Evolutionary conservation across 2,329 filamentous ascomycete species (phyloP).

Genomic region (Paracorniculantispora psalliotae): DNA sequence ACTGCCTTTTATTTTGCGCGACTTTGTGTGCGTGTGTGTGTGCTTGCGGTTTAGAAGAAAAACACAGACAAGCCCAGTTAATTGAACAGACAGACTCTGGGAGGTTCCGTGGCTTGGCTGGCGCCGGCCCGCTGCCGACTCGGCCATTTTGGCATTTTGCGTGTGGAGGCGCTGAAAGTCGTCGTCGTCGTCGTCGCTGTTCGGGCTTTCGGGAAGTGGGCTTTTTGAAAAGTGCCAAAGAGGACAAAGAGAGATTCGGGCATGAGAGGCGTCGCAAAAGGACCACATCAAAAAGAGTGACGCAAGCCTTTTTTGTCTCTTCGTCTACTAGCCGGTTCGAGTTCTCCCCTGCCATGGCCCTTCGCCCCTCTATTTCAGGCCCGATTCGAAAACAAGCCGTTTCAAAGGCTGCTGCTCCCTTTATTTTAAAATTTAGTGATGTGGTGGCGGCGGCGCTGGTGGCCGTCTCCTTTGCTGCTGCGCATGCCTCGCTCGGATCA

Average conservation of each 20-base stretch:
- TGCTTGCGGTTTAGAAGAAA: too few species aligned
- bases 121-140: constrained; percentile 6
- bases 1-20: too few species aligned
- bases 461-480: not conserved
- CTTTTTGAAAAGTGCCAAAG: too few species aligned
- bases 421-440: not conserved
- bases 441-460: not conserved
- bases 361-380: not conserved
- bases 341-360: not conserved
- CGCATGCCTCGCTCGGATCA: constrained; percentile 6
- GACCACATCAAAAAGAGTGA: constrained; percentile 2
- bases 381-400: not conserved
- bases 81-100: too few species aligned
- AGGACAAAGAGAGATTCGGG: too few species aligned
- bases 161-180: not conserved
- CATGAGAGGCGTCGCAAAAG: too few species aligned
- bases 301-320: constrained; percentile 12
- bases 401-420: not conserved
- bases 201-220: not conserved
- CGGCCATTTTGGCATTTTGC: not conserved
- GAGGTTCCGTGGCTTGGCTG: too few species aligned
- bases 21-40: too few species aligned
- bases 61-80: too few species aligned
- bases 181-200: not conserved
- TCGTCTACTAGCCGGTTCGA: not conserved